Base-by-base conservation (phyloP, 768 basidiomycete genomes). In the Collybiopsis confluens region DNA sequence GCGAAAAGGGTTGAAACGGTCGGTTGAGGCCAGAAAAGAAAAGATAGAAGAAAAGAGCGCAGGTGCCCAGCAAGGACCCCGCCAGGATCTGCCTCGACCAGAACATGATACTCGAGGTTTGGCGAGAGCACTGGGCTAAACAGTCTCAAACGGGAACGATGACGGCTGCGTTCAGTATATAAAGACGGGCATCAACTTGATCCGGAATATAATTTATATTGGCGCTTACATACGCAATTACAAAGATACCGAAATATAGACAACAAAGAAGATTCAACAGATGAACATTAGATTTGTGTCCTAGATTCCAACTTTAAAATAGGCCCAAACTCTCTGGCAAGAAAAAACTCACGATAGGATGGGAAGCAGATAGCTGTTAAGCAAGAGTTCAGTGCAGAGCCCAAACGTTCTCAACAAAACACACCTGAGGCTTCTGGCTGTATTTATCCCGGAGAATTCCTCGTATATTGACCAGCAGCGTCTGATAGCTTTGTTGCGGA, bases 351-450 rank as follows among this genome's bases (percentile, higher is more conserved):
- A 48, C 47, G 20, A 79, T 79, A 7, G 65, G 70, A 57, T 75
- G 73, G 16, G 70, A 70, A 50, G 67, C 64, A 33, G 67, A 71
- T 18, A 67, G 64, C 73, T 78, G n/a, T n/a, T n/a, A n/a, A n/a
- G n/a, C n/a, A n/a, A n/a, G n/a, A n/a, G n/a, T n/a, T n/a, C n/a
- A n/a, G n/a, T n/a, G n/a, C n/a, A n/a, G n/a, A n/a, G n/a, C n/a
- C n/a, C n/a, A n/a, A n/a, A n/a, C n/a, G n/a, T n/a, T n/a, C n/a
- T n/a, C n/a, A n/a, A n/a, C n/a, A 52, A 67, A 64, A 35, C 79
- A 73, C 48, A 82, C 68, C 72, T 82, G 82, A 3, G 82, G 82
- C 62, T 80, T 83, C 69, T 83, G 81, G 41, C 67, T 75, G 57
- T 82, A 83, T 54, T 78, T 76, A 54, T 64, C 58, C 24, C 64